These are phyloP conservation scores for Hypoxylon trugodes DNA, from an alignment of 495 filamentous ascomycete species.

Conservation along the genomic window DNA sequence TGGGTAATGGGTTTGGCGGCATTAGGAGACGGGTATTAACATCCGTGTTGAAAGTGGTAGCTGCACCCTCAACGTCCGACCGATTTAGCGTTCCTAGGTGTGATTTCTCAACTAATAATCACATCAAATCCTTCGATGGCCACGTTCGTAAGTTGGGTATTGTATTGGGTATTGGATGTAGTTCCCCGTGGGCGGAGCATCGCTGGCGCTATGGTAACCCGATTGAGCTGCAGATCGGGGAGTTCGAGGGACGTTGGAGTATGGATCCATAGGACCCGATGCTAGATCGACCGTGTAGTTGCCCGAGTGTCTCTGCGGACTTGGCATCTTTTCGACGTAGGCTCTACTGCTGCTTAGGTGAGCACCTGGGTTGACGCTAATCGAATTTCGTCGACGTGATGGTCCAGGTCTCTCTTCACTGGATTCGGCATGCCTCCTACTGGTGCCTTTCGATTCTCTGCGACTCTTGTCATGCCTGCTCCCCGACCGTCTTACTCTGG, in stretches of 20 bases:
- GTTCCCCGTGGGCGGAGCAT: conserved; percentile 3
- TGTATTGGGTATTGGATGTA: conserved; percentile 31
- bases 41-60: conserved; percentile 10
- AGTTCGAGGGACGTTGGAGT: conserved; percentile 13
- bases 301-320: conserved; percentile 4
- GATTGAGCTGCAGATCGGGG: conserved; percentile 2
- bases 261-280: conserved; percentile 5
- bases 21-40: conserved; percentile 6
- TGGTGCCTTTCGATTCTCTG: conserved; percentile 23
- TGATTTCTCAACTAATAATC: neutral
- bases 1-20: conserved; percentile 1
- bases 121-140: conserved; percentile 14
- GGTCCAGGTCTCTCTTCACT: conserved; percentile 22
- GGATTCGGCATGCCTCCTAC: conserved; percentile 23
- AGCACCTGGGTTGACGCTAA: conserved; percentile 19
- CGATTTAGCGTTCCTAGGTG: neutral
- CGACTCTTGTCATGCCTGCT: conserved; percentile 29
- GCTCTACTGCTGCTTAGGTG: conserved; percentile 35
- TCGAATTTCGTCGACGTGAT: conserved; percentile 29
- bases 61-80: neutral
- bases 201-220: neutral
- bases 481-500: conserved; percentile 16
- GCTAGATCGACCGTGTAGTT: conserved; percentile 19
- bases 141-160: conserved; percentile 25
- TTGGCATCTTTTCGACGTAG: conserved; percentile 43